Evolutionary conservation across 2,329 filamentous ascomycete genomes (phyloP).

Genomic region (Xylariaceae sp.): DNA sequence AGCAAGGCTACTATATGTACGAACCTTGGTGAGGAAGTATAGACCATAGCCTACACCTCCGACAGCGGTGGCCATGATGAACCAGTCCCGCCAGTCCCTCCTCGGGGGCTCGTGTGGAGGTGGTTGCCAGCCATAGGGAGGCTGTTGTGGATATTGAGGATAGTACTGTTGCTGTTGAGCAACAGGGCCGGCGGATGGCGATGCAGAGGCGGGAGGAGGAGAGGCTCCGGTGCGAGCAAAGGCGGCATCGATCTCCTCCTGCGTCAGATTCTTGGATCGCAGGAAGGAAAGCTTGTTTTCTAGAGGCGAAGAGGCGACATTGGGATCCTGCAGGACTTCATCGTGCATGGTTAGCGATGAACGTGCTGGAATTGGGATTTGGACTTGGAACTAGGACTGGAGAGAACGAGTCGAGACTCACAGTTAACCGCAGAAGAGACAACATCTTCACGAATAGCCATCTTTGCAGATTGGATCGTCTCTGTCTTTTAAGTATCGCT

Average conservation of each 20-base stretch:
- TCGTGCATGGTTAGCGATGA: constrained; percentile 9
- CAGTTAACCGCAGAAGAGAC: constrained; percentile 32
- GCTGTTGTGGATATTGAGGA: constrained; percentile 44
- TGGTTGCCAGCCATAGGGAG: constrained; percentile 54
- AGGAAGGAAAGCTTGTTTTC: constrained; percentile 92
- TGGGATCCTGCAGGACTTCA: constrained; percentile 88
- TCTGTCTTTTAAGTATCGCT: constrained; percentile 10
- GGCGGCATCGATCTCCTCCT: constrained; percentile 87
- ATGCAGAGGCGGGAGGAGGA: constrained; percentile 47
- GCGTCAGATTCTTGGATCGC: constrained; percentile 93
- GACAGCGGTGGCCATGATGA: constrained; percentile 97
- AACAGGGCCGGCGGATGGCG: constrained; percentile 42
- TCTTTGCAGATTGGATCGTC: constrained; percentile 35
- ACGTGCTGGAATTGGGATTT: constrained; percentile 15
- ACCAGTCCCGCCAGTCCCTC: constrained; percentile 97
- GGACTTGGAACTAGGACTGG: not conserved
- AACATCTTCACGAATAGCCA: constrained; percentile 85
- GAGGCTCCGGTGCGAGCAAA: constrained; percentile 63
- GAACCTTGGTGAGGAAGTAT: constrained; percentile 81
- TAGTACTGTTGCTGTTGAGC: constrained; percentile 40
- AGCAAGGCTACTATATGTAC: not conserved
- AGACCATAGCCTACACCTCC: constrained; percentile 85
- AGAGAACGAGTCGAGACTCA: constrained; percentile 17
- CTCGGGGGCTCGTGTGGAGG: constrained; percentile 60
- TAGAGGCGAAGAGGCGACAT: constrained; percentile 80